Evolutionary conservation across 768 basidiomycete genomes (phyloP).

Genomic region (Phlebiopsis gigantea): DNA sequence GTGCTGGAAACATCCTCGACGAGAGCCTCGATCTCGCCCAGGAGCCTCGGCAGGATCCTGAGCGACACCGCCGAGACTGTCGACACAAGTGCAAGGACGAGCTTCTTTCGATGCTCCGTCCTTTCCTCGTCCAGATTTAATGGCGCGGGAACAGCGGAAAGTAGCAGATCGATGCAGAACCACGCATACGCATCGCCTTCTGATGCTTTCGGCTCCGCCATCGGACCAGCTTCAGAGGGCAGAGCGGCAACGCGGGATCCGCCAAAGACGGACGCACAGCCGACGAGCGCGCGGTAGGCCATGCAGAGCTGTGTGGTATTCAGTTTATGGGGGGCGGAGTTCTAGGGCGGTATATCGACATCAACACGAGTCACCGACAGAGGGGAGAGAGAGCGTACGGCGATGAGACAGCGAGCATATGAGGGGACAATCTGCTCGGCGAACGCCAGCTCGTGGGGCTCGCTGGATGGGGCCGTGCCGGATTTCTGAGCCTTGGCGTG

Average conservation of each 20-base stretch:
- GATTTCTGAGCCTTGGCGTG: conserved; percentile 37
- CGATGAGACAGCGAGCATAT: conserved; percentile 66
- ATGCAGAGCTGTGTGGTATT: conserved; percentile 63
- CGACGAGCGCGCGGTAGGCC: conserved; percentile 69
- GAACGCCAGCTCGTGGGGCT: conserved; percentile 26
- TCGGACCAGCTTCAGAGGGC: not conserved
- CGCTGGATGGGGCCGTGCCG: not conserved
- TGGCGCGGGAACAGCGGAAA: conserved; percentile 38
- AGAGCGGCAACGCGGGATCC: not conserved
- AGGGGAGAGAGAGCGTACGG: conserved; percentile 38
- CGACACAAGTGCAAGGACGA: conserved; percentile 63
- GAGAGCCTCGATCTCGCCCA: conserved; percentile 41
- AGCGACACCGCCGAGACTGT: conserved; percentile 59
- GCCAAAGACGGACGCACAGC: conserved; percentile 40
- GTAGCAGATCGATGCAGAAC: conserved; percentile 58
- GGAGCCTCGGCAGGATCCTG: conserved; percentile 45
- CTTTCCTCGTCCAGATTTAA: not conserved
- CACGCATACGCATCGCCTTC: conserved; percentile 48
- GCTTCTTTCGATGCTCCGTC: conserved; percentile 38
- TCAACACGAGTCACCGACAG: not conserved
- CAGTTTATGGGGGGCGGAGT: conserved; percentile 56
- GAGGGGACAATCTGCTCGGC: conserved; percentile 63
- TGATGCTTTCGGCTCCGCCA: conserved; percentile 14
- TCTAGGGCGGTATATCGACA: conserved; percentile 33
- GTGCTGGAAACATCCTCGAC: conserved; percentile 16